Percentiles rank a stretch among this genome's conserved stretches.
Conservation (phyloP, 352 stramenopile genomes). For the Albugo candida region DNA sequence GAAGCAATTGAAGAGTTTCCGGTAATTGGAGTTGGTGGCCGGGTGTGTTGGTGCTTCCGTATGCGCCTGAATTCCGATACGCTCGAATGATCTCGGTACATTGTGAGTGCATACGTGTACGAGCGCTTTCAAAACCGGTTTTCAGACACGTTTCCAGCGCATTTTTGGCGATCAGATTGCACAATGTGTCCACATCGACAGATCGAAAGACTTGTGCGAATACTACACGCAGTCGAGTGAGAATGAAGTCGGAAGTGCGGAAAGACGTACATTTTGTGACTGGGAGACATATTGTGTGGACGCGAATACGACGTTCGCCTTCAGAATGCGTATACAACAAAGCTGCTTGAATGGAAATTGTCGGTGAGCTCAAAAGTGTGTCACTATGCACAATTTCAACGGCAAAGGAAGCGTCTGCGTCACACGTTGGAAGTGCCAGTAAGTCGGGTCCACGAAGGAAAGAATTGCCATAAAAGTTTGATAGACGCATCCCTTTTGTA, state of each 20-base stretch:
- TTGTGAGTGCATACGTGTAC: slow-evolving; percentile 80
- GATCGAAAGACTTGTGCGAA: slow-evolving; percentile 83
- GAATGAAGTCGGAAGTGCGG: background rate
- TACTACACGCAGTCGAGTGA: slow-evolving; percentile 16
- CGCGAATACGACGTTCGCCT: slow-evolving; percentile 93
- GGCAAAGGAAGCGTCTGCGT: slow-evolving; percentile 90
- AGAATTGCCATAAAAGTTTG: slow-evolving; percentile 98
- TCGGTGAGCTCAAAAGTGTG: slow-evolving; percentile 81
- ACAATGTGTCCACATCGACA: slow-evolving; percentile 85
- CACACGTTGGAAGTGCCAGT: slow-evolving; percentile 90
- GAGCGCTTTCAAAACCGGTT: slow-evolving; percentile 86
- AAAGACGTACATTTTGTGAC: slow-evolving; percentile 63
- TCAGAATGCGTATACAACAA: slow-evolving; percentile 96
- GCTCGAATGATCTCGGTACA: slow-evolving; percentile 88
- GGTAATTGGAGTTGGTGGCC: slow-evolving; percentile 70
- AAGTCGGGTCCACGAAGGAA: slow-evolving; percentile 95
- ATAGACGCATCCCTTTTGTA: slow-evolving; percentile 93
- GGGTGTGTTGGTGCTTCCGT: slow-evolving; percentile 41
- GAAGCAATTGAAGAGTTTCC: slow-evolving; percentile 86
- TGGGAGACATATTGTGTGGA: slow-evolving; percentile 92
- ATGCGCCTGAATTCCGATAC: slow-evolving; percentile 67
- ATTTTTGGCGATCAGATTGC: slow-evolving; percentile 89
- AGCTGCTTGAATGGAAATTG: slow-evolving; percentile 91
- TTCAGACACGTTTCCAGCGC: slow-evolving; percentile 90
- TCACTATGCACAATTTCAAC: slow-evolving; percentile 97